These are phyloP conservation scores for Xerocomellus amylosporus DNA, from an alignment of 768 basidiomycete species.

Conservation along the genomic window DNA sequence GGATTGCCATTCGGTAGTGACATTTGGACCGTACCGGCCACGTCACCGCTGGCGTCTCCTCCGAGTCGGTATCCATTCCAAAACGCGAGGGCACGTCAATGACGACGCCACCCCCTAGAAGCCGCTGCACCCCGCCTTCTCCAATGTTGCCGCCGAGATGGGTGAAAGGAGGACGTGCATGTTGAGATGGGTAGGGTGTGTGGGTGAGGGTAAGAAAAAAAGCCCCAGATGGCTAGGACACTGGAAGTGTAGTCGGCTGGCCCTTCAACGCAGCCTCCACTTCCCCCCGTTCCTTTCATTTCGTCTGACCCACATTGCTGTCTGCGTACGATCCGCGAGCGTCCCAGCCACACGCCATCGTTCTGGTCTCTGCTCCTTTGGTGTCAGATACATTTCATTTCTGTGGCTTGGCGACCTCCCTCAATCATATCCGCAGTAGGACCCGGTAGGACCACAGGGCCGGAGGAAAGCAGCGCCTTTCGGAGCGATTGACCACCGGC, in stretches of 20 bases:
- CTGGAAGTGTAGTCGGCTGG: background rate
- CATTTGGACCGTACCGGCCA: too few relatives aligned
- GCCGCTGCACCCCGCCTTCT: background rate
- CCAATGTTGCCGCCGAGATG: background rate
- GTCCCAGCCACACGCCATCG: background rate
- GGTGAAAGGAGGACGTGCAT: background rate
- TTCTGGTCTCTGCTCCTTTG: conserved; percentile 2
- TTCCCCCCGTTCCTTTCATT: background rate
- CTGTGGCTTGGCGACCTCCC: conserved; percentile 10
- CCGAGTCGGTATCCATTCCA: background rate
- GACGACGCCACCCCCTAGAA: background rate
- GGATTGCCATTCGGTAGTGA: background rate
- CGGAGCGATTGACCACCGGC: background rate
- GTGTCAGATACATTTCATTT: conserved; percentile 16
- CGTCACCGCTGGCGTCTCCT: background rate
- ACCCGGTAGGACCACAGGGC: background rate
- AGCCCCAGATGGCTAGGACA: background rate
- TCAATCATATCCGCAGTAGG: conserved; percentile 2
- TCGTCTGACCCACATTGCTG: background rate
- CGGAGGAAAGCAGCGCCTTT: background rate
- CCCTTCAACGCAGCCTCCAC: background rate
- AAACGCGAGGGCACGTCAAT: background rate
- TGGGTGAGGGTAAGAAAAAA: background rate
- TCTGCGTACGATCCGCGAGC: background rate
- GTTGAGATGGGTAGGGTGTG: background rate